Evolutionary conservation across 2,329 filamentous ascomycete genomes (phyloP).

Genomic region (Claviceps sp.): DNA sequence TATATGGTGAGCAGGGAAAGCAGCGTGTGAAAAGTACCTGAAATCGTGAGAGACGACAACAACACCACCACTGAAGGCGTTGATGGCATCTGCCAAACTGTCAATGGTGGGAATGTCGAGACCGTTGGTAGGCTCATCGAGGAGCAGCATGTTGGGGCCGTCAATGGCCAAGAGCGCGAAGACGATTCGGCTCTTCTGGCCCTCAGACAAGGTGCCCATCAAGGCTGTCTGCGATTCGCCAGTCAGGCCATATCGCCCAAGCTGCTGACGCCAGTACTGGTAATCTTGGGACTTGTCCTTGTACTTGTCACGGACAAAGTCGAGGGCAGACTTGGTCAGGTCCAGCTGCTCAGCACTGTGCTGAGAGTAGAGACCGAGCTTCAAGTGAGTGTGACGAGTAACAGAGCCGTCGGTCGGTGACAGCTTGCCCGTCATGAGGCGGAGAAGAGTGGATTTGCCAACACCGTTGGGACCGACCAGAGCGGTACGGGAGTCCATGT

Average conservation of each 20-base stretch:
- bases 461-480: conserved; percentile 98
- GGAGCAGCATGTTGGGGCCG: conserved; percentile 88
- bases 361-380: conserved; percentile 95
- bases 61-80: conserved; percentile 89
- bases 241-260: conserved; percentile 84
- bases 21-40: conserved; percentile 47
- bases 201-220: conserved; percentile 96
- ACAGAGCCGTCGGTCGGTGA: conserved; percentile 72
- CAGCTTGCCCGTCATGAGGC: conserved; percentile 92
- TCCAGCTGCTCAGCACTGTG: conserved; percentile 98
- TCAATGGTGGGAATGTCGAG: conserved; percentile 98
- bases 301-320: conserved; percentile 97
- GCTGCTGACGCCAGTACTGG: conserved; percentile 98
- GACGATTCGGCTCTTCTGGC: conserved; percentile 95
- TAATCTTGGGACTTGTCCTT: conserved; percentile 81
- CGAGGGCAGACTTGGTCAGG: conserved; percentile 90
- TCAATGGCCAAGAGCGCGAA: conserved; percentile 95
- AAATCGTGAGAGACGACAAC: conserved; percentile 98
- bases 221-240: conserved; percentile 91
- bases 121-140: conserved; percentile 99
- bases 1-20: neutral
- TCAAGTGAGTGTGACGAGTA: conserved; percentile 91
- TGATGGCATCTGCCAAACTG: conserved; percentile 93
- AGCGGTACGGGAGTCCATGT: conserved; percentile 97
- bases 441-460: conserved; percentile 91